phyloP scores from a whole-genome alignment of 2,329 filamentous ascomycete species.

The Fusarium nanum region DNA sequence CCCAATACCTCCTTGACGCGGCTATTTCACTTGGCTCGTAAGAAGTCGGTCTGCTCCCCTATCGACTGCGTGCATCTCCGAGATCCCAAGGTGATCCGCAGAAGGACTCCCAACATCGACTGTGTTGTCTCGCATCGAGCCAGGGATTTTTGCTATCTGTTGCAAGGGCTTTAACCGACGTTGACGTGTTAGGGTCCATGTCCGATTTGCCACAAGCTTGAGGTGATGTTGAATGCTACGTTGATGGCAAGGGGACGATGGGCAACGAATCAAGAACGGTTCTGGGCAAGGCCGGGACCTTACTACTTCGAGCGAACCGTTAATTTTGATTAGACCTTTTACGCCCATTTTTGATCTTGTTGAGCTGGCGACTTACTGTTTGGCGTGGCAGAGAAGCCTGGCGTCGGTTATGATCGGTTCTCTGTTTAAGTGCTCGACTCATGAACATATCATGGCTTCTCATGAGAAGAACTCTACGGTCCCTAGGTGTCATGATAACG shows the following conservation, averaged over 20 bases:
- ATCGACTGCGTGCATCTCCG: background rate
- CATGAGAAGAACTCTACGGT: slow-evolving; percentile 7
- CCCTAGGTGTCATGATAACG: slow-evolving; percentile 3
- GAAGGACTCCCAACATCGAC: slow-evolving; percentile 1
- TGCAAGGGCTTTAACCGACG: slow-evolving; percentile 26
- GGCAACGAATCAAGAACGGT: slow-evolving; percentile 30
- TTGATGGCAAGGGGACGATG: slow-evolving; percentile 35
- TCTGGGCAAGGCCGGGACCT: slow-evolving; percentile 12
- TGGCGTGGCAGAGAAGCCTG: slow-evolving; percentile 5
- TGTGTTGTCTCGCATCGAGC: background rate
- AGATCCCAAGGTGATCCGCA: slow-evolving; percentile 1
- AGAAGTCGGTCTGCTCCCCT: slow-evolving; percentile 20
- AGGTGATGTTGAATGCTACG: slow-evolving; percentile 41
- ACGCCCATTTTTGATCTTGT: slow-evolving; percentile 8
- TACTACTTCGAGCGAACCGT: slow-evolving; percentile 34
- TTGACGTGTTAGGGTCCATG: slow-evolving; percentile 36
- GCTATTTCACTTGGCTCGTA: slow-evolving; percentile 21
- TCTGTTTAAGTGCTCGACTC: slow-evolving; percentile 12
- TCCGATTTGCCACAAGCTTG: slow-evolving; percentile 41
- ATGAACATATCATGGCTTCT: slow-evolving; percentile 12
- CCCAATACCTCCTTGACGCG: slow-evolving; percentile 16
- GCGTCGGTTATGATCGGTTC: slow-evolving; percentile 34
- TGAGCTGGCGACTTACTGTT: slow-evolving; percentile 5
- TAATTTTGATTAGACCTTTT: slow-evolving; percentile 24
- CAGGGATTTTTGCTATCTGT: slow-evolving; percentile 11